Base-by-base conservation (phyloP, 2,329 filamentous ascomycete genomes). In the Talaromyces sp. region DNA sequence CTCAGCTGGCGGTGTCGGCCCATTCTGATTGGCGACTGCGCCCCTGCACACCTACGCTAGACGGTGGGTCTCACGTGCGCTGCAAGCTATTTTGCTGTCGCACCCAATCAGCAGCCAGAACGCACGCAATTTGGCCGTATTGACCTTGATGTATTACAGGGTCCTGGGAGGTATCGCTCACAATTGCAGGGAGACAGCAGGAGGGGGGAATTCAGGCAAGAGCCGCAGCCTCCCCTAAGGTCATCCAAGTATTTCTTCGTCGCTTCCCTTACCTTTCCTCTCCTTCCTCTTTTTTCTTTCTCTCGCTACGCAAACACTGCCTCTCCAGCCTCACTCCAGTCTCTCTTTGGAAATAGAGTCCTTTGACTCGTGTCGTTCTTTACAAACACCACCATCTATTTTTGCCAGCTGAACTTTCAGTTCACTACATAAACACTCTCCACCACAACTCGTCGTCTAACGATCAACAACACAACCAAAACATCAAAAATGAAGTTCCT, bases 401-500 rank as follows among this genome's bases (percentile, higher is more conserved):
- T 27, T 57, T 7, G 10, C 19, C 60, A 52, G 31, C 45, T 41
- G 59, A 39, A 61, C 59, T 13, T 37, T 31, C 37, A 24, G 52
- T 56, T 37, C 33, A 37, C 33, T 13, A 11, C 31, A 13, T 35
- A 22, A 54, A 35, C 8, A 14, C 47, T 50, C 22, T 31, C 27
- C 3, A 37, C 11, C 35, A n/a, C 16, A 33, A 19, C 14, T 11
- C 27, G 14, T 54, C 49, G 49, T 54, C 27, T 35, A 33, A 35
- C 49, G 49, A 54, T 35, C 54, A 41, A 59, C 33, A 50, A 35
- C 60, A 54, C 45, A 35, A 45, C 39, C 54, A 49, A 7, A 50
- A 54, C 50, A 54, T 16, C 43, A 69, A 78, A 69, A 66, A 79
- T 80, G 77, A 76, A 75, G 73, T 77, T 80, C 73, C 71, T 76